phyloP scores from a whole-genome alignment of 495 filamentous ascomycete genomes.

The Penicillium ucsense region DNA sequence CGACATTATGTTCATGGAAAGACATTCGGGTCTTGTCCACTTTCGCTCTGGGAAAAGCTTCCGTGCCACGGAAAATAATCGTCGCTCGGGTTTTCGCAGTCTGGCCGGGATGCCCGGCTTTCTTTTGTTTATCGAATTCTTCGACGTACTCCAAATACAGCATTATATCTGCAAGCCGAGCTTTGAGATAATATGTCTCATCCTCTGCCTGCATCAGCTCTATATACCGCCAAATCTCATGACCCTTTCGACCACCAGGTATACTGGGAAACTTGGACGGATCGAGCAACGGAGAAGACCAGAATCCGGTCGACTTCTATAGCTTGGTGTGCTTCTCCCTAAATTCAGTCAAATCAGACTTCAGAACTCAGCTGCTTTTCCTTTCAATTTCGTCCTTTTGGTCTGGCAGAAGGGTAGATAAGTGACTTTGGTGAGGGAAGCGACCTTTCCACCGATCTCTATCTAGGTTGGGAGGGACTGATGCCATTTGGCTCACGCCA shows the following conservation, averaged over 20 bases:
- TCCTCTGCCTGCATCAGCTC: constrained; percentile 1
- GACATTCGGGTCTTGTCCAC: constrained; percentile 1
- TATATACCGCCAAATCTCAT: constrained; percentile 1
- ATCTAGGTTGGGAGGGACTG: not conserved
- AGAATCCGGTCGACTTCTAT: constrained; percentile 5
- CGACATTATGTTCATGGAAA: constrained; percentile 1
- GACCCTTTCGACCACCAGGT: not conserved
- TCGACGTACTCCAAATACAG: constrained; percentile 4
- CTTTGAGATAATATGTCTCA: constrained; percentile 4
- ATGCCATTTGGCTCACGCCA: not conserved
- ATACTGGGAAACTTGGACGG: not conserved
- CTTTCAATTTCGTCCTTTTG: constrained; percentile 7
- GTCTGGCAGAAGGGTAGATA: constrained; percentile 2
- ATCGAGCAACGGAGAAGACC: constrained; percentile 3
- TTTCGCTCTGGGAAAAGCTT: constrained; percentile 1
- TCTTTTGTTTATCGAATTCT: constrained; percentile 1
- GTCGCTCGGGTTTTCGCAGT: constrained; percentile 1
- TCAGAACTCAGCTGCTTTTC: constrained; percentile 3
- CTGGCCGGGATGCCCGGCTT: not conserved
- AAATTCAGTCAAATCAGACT: constrained; percentile 7
- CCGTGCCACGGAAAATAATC: not conserved
- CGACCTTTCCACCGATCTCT: constrained; percentile 6
- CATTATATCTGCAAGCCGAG: constrained; percentile 2
- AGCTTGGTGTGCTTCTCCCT: constrained; percentile 4
- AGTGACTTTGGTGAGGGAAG: constrained; percentile 5